Conservation (phyloP, 768 basidiomycete genomes). For the Rhizopogon vinicolor region DNA sequence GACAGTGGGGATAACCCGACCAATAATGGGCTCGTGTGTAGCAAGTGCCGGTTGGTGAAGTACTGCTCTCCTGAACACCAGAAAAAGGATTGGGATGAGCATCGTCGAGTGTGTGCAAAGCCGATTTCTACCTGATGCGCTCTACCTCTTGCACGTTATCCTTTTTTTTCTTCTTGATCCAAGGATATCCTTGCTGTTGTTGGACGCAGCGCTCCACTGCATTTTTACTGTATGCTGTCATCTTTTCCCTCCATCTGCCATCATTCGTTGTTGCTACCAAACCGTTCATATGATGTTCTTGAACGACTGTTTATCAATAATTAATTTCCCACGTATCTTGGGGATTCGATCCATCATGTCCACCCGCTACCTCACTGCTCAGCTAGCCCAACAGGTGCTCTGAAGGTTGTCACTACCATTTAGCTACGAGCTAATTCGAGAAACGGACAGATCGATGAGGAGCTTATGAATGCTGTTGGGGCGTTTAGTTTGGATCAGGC, state of each 20-base stretch:
- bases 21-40: constrained; percentile 56
- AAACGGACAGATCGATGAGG: constrained; percentile 77
- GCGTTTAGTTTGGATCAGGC: constrained; percentile 96
- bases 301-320: not conserved
- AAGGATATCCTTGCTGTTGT: constrained; percentile 1
- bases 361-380: constrained; percentile 64
- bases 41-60: constrained; percentile 74
- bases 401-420: not conserved
- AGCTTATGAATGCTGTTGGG: constrained; percentile 84
- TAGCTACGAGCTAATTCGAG: not conserved
- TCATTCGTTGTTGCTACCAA: not conserved
- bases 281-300: not conserved
- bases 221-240: not conserved
- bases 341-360: constrained; percentile 33
- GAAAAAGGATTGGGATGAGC: constrained; percentile 75
- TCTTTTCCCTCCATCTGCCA: not conserved
- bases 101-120: constrained; percentile 61
- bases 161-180: not conserved
- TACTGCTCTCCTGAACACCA: constrained; percentile 77
- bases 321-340: constrained; percentile 1
- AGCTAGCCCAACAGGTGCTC: constrained; percentile 70
- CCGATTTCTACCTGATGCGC: constrained; percentile 13
- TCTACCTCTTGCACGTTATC: not conserved
- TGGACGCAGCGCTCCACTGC: not conserved
- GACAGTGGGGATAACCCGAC: constrained; percentile 29